phyloP scores from a whole-genome alignment of 768 basidiomycete species.

The Mrakia gelida region DNA sequence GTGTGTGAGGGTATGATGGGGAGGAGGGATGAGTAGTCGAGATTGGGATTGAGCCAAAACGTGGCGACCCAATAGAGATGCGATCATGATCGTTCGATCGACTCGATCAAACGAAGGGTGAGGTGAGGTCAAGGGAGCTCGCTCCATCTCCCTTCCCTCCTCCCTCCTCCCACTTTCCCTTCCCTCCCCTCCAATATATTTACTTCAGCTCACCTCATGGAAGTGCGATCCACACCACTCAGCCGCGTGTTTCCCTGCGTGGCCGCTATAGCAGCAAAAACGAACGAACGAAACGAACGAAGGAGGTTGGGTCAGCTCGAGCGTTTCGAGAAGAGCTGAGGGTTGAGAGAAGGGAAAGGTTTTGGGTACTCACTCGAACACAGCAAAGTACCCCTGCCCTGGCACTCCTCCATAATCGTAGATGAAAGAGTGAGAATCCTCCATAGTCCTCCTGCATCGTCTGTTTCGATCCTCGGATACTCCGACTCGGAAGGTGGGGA shows the following conservation, averaged over 20 bases:
- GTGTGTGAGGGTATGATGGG: not conserved
- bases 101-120: too few relatives aligned
- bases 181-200: not conserved
- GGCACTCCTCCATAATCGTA: constrained; percentile 85
- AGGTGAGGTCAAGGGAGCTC: too few relatives aligned
- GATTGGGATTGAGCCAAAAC: too few relatives aligned
- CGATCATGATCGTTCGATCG: too few relatives aligned
- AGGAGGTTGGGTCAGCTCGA: not conserved
- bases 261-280: constrained; percentile 52
- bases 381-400: constrained; percentile 96
- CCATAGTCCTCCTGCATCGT: constrained; percentile 88
- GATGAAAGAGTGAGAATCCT: constrained; percentile 93
- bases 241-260: constrained; percentile 96
- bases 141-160: too few relatives aligned
- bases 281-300: not conserved
- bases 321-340: too few relatives aligned
- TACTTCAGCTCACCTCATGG: constrained; percentile 75
- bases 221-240: constrained; percentile 98
- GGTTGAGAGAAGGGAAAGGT: too few relatives aligned
- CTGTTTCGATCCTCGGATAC: constrained; percentile 71
- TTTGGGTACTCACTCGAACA: constrained; percentile 62
- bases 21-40: too few relatives aligned
- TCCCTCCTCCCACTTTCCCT: too few relatives aligned
- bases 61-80: too few relatives aligned
- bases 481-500: constrained; percentile 59